A percentile compares a stretch with the other conserved stretches of the same genome.
phyloP scores from a whole-genome alignment of 1,139 yeast genomes.

The Scheffersomyces illinoinensis region DNA sequence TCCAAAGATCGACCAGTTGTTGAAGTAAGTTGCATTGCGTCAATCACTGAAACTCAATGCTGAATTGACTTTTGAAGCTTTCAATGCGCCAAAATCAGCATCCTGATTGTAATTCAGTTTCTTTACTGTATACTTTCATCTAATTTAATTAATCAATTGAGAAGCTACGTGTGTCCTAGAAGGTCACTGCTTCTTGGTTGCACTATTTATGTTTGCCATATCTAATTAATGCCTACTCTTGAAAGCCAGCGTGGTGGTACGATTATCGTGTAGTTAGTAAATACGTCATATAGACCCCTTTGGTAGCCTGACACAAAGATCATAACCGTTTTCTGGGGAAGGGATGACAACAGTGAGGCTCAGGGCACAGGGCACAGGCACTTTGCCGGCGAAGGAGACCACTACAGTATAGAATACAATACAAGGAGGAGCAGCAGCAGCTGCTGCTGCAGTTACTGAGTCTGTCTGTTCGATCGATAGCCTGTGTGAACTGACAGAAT shows the following conservation, averaged over 20 bases:
- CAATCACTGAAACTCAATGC: no score
- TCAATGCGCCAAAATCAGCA: background rate
- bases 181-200: background rate
- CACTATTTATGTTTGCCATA: background rate
- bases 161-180: background rate
- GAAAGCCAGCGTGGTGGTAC: background rate
- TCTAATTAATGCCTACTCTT: background rate
- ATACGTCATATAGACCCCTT: background rate
- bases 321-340: background rate
- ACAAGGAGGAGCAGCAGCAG: no score
- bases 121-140: no score
- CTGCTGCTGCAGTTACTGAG: no score
- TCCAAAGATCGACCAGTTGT: conserved; percentile 41
- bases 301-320: background rate
- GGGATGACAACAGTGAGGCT: background rate
- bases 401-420: background rate
- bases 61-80: no score
- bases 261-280: background rate
- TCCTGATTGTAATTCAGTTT: background rate
- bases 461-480: no score
- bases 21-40: conserved; percentile 11
- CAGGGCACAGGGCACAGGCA: background rate
- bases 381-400: no score
- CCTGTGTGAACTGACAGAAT: no score
- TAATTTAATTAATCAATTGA: background rate